Conservation (phyloP, 2,329 filamentous ascomycete genomes). For the Hymenoscyphus fraxineus region DNA sequence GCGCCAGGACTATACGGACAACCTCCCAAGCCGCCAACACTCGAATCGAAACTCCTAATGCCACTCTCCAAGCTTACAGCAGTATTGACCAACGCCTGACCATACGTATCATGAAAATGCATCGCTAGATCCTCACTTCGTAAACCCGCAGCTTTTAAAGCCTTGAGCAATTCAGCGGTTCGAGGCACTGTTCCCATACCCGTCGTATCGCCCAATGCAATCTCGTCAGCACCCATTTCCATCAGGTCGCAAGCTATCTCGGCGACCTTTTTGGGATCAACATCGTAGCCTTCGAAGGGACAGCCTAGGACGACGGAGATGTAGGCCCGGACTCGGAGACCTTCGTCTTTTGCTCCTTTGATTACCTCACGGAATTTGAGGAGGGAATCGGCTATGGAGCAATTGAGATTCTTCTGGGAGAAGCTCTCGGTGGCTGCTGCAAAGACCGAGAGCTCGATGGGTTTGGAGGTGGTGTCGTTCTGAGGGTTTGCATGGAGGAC, state of each 20-base stretch:
- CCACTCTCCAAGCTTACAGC: constrained; percentile 74
- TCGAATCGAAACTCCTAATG: constrained; percentile 73
- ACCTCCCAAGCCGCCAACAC: constrained; percentile 75
- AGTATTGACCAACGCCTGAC: constrained; percentile 78
- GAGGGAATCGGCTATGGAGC: constrained; percentile 70
- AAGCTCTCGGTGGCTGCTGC: constrained; percentile 79
- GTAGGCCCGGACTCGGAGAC: constrained; percentile 71
- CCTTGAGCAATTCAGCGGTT: constrained; percentile 61
- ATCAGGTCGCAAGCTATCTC: constrained; percentile 67
- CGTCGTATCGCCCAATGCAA: constrained; percentile 85
- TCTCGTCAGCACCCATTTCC: constrained; percentile 86
- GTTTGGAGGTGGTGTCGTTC: constrained; percentile 17
- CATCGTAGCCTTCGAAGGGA: constrained; percentile 66
- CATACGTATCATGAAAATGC: constrained; percentile 89
- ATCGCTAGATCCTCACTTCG: constrained; percentile 68
- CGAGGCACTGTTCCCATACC: constrained; percentile 81
- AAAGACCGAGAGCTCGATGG: constrained; percentile 74
- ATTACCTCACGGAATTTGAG: constrained; percentile 68
- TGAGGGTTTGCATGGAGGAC: constrained; percentile 52
- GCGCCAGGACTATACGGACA: constrained; percentile 84
- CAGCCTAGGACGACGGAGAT: constrained; percentile 79
- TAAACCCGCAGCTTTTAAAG: constrained; percentile 63
- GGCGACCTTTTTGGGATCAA: constrained; percentile 59
- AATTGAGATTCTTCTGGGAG: constrained; percentile 78
- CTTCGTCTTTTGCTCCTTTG: constrained; percentile 58